Base-by-base conservation (phyloP, 176 grass and related monocot species). In the Carex parvula region DNA sequence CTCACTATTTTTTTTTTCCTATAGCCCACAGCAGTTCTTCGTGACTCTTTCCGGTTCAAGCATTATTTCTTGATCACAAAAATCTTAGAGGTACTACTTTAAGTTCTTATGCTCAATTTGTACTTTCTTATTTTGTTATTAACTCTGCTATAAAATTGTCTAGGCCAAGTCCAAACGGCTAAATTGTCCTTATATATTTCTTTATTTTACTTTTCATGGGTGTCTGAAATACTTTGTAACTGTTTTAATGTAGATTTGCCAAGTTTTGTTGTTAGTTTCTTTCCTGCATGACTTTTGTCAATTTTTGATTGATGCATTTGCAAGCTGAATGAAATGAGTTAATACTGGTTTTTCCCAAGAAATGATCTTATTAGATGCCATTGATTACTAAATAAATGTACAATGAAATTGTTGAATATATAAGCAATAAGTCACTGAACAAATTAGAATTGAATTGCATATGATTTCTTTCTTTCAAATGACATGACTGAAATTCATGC, bases 11-110 rank as follows among this genome's bases (percentile, higher is more conserved):
- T 84, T 12, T 54, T 64, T 32, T 81, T 5, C 33, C 39, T 82
- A 42, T 86, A 97, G 92, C 91, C 93, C 74, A 95, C 96, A 71
- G 41, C 85, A 90, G 89, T 95, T 79, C 92, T 98, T 80, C 92
- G 30, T 71, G 88, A 95, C 42, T 98, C 89, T 3, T 98, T 93
- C 85, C 60, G 76, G 1, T 98, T 98, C 89, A 95, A 98, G 69
- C 81, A 92, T 26, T 98, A 93, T 83, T 79, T 95, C 42, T 6
- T 98, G 61, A 17, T 98, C 13, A 87, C 83, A 57, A 95, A 87
- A 86, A 86, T 95, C 9, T 85, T 90, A 12, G 96, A 95, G 91
- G 92, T 97, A 84, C 50, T 59, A 42, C 37, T 20, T 87, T 22
- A 46, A 50, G 41, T 46, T 75, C 2, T 30, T 64, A 86, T 13